Evolutionary conservation across 1,284 basidiomycete genomes (phyloP).

Genomic region (Wolfiporia cocos): DNA sequence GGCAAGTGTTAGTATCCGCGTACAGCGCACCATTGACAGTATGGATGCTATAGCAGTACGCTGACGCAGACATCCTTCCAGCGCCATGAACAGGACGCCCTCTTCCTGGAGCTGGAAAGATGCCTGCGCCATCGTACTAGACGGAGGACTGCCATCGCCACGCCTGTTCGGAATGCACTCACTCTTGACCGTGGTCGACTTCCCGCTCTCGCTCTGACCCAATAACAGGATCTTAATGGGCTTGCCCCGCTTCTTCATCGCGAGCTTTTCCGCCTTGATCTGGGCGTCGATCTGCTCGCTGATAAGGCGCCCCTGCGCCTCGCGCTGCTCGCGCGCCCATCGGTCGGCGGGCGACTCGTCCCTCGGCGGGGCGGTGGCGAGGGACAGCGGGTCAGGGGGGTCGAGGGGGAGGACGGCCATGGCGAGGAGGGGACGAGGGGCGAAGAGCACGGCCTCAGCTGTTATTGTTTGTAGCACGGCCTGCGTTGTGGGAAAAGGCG

Average conservation of each 20-base stretch:
- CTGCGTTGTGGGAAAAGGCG: no score
- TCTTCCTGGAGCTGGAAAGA: slow-evolving; percentile 4
- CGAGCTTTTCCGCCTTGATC: slow-evolving; percentile 46
- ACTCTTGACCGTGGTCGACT: slow-evolving; percentile 66
- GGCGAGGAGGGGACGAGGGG: no score
- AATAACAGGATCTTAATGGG: slow-evolving; percentile 57
- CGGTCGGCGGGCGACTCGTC: slow-evolving; percentile 50
- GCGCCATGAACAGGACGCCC: not conserved
- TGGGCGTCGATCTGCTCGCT: slow-evolving; percentile 68
- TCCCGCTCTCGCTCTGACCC: slow-evolving; percentile 35
- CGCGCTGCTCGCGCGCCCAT: slow-evolving; percentile 43
- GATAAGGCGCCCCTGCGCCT: slow-evolving; percentile 50
- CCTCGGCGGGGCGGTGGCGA: slow-evolving; percentile 49
- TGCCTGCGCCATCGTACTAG: not conserved
- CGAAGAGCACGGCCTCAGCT: no score
- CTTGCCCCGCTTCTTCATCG: slow-evolving; percentile 44
- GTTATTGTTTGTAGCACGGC: no score
- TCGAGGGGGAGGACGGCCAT: slow-evolving; percentile 14
- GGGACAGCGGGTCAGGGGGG: slow-evolving; percentile 47
- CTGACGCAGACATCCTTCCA: not conserved
- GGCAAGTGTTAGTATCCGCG: not conserved
- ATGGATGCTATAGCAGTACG: not conserved
- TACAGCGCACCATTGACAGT: not conserved
- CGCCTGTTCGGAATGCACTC: slow-evolving; percentile 16
- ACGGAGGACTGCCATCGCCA: not conserved